These are phyloP conservation scores for Linanthus parryae DNA, from an alignment of 148 eudicot species.

Conservation along the genomic window DNA sequence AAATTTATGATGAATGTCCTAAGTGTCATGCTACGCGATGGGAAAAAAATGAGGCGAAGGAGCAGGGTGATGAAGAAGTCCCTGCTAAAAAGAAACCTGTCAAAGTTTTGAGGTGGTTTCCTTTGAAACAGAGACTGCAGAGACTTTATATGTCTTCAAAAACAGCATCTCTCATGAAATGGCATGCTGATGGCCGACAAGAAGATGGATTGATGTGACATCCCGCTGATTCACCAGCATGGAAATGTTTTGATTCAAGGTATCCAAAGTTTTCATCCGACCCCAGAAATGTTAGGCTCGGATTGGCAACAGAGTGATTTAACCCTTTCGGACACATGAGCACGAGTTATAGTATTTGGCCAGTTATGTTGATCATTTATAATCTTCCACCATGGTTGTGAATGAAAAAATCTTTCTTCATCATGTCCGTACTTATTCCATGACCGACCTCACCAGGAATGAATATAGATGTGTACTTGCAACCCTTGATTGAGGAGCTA, in stretches of 20 bases:
- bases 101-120: no score
- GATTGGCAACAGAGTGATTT: neutral
- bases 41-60: no score
- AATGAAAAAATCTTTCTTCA: neutral
- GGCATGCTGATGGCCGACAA: no score
- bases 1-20: no score
- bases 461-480: neutral
- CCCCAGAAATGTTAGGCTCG: neutral
- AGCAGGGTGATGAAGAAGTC: no score
- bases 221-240: neutral
- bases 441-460: no score
- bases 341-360: neutral
- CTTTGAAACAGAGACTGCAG: no score
- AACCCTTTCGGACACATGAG: neutral
- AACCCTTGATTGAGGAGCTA: neutral
- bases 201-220: no score
- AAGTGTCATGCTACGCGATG: no score
- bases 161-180: no score
- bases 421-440: neutral
- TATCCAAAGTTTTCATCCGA: neutral
- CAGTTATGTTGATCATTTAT: neutral
- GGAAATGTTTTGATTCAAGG: neutral
- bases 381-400: neutral
- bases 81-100: no score
- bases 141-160: no score